Evolutionary conservation across 1,139 yeast genomes (phyloP), one percentile per base, ranked within the genome.

Genomic region (Magnusiomyces tetraspermus): DNA sequence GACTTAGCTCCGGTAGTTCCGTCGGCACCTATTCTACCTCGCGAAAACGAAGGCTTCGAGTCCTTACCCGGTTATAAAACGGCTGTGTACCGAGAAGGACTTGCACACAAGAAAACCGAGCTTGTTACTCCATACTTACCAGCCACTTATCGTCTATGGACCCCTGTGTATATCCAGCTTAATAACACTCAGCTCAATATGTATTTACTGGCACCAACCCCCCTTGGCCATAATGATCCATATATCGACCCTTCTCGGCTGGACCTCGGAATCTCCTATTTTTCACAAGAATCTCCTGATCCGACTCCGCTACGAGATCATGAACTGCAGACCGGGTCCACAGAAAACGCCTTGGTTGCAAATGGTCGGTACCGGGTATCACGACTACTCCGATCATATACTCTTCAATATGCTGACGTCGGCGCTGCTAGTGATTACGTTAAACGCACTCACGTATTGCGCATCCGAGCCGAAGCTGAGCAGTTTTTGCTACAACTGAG

Each of bases 361-460:
- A 19, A 17, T 19, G 49, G 51, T 15, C 17, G 26, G 5, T 41
- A 36, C 31, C 44, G 40, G 13, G 28, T 52, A 10, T 49, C 47
- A 19, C 45, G 46, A 22, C 50, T 52, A 1, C 17, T 50, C 31
- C 17, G 40, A 22, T 41, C 83, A 0, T 84, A 79, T 65, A 80
- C 89, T 3, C 71, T 84, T 49, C 94, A 84, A 65, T 79, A 82
- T 64, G 83, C 86, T 23, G 79, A 75, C 58, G 66, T 82, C 23
- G 94, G 94, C 0, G 69, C 82, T 22, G 92, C 92, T 0, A 67
- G 76, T 4, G 94, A 85, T 65, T 85, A 85, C 66, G 74, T 71
- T 53, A 85, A 85, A 64, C 73, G 75, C 50, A 71, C 75, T 19
- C 74, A 78, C 63, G 83, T 79, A 1, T 66, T 85, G 47, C 70